These are phyloP conservation scores for Stephania yunnanensis DNA, from an alignment of 164 flowering plant genomes.

Conservation along the genomic window DNA sequence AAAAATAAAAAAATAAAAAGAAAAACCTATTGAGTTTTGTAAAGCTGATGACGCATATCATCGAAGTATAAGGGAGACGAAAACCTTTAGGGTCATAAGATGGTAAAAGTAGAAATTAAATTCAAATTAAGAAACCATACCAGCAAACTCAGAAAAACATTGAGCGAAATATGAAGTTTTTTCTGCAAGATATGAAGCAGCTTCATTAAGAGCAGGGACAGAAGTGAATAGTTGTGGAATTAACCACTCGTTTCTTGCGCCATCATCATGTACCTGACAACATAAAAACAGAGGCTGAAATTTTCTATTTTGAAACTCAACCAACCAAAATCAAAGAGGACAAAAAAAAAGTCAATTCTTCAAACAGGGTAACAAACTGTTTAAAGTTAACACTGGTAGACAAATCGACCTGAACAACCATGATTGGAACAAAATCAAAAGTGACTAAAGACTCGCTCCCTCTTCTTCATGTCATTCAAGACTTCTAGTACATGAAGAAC, in stretches of 20 bases:
- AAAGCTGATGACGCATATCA: background rate
- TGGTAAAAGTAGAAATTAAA: background rate
- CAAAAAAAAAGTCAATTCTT: background rate
- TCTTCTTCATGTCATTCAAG: too few relatives aligned
- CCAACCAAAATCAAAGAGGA: background rate
- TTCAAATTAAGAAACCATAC: slow-evolving; percentile 28
- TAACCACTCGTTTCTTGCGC: slow-evolving; percentile 34
- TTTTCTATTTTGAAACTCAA: background rate
- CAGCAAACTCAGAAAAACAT: slow-evolving; percentile 60
- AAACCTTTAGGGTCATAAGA: background rate
- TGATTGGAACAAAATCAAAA: too few relatives aligned
- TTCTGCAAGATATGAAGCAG: slow-evolving; percentile 80
- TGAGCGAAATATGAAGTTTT: slow-evolving; percentile 67
- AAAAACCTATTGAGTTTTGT: background rate
- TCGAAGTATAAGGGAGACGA: background rate
- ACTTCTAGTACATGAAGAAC: too few relatives aligned
- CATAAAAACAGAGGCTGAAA: slow-evolving; percentile 2
- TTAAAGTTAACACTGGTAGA: too few relatives aligned
- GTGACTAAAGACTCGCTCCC: too few relatives aligned
- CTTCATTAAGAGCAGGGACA: slow-evolving; percentile 72
- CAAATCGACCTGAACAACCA: too few relatives aligned
- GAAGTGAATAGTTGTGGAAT: slow-evolving; percentile 70
- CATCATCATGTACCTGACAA: slow-evolving; percentile 32
- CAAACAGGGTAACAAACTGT: background rate
- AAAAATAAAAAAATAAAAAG: too few relatives aligned